A percentile compares a stretch with the other conserved stretches of the same genome.
phyloP scores from a whole-genome alignment of 345 rosid genomes.

The Alliaria petiolata region DNA sequence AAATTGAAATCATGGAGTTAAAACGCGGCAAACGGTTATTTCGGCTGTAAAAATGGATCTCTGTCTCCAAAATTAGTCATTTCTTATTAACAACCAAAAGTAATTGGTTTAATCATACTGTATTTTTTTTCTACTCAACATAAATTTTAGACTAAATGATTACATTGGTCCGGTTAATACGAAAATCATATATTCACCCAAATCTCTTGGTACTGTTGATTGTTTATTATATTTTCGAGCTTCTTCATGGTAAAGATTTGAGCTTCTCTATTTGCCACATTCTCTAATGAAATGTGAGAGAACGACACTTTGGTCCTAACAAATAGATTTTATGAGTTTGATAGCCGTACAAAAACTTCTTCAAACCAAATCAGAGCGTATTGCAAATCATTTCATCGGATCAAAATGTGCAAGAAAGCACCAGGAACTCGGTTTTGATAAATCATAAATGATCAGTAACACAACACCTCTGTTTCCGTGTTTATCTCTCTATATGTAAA shows the following conservation, averaged over 20 bases:
- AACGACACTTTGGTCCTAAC: too few species aligned
- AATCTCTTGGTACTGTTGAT: too few species aligned
- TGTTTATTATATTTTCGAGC: too few species aligned
- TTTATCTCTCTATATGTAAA: neutral
- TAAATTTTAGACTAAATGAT: too few species aligned
- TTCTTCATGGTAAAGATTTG: neutral
- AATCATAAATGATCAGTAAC: neutral
- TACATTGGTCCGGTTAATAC: too few species aligned
- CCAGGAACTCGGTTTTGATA: neutral
- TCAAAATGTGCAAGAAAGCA: neutral
- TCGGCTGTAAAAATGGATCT: constrained; percentile 57
- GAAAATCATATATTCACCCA: too few species aligned
- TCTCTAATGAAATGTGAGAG: neutral
- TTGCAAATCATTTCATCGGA: neutral
- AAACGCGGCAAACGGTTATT: constrained; percentile 43
- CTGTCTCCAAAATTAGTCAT: constrained; percentile 18
- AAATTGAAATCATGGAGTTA: constrained; percentile 16
- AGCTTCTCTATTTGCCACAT: neutral
- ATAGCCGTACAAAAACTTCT: neutral
- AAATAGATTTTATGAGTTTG: neutral
- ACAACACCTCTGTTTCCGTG: neutral
- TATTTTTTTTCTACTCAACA: too few species aligned
- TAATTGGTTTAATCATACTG: neutral
- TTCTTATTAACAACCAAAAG: neutral
- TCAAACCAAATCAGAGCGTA: too few species aligned